These are phyloP conservation scores for Penicillium pancosmium DNA, from an alignment of 495 filamentous ascomycete genomes.

Conservation along the genomic window DNA sequence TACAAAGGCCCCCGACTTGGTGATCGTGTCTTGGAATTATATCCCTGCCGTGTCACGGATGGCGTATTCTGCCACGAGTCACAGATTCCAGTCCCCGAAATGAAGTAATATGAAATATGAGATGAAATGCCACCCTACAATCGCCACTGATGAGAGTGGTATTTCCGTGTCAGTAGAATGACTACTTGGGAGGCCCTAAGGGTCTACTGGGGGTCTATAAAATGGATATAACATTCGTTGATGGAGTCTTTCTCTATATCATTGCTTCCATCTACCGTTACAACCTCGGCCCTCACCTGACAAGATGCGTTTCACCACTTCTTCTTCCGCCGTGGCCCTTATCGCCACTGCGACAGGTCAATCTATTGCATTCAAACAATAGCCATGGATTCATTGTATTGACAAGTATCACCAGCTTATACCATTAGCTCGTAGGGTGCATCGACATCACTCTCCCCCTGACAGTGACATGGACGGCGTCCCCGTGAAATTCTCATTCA, in stretches of 20 bases:
- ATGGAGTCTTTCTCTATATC: no score
- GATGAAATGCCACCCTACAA: neutral
- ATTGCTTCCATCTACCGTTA: no score
- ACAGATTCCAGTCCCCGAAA: neutral
- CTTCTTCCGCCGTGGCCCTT: neutral
- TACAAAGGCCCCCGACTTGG: no score
- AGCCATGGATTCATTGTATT: neutral
- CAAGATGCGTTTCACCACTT: neutral
- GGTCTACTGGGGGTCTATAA: neutral
- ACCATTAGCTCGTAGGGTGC: neutral
- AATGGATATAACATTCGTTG: neutral
- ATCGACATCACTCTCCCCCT: neutral
- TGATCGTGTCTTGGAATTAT: neutral
- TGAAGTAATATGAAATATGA: neutral
- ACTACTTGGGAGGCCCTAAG: neutral
- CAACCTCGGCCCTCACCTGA: neutral
- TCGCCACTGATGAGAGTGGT: neutral
- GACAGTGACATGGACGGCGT: neutral
- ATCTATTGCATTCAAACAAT: neutral
- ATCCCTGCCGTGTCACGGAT: neutral
- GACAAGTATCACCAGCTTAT: neutral
- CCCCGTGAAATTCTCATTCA: neutral
- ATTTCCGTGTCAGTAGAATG: neutral
- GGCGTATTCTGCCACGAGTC: neutral
- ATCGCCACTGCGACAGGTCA: neutral